phyloP scores from a whole-genome alignment of 2,329 filamentous ascomycete genomes.

The Macrophomina phaseolina region DNA sequence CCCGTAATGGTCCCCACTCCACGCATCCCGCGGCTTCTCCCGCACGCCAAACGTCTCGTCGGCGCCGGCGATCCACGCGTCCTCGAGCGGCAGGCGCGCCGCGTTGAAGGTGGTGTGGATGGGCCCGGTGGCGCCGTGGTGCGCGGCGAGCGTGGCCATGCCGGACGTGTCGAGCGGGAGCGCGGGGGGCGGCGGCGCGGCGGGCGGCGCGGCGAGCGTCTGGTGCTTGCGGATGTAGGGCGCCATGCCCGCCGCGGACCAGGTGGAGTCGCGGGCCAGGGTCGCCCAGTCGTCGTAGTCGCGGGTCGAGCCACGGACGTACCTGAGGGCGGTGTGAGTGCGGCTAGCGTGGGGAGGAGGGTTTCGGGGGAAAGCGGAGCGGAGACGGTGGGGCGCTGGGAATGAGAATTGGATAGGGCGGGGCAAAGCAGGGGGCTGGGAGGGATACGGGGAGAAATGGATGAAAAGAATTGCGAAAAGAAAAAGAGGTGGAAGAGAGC shows the following conservation, averaged over 20 bases:
- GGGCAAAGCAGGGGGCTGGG: background rate
- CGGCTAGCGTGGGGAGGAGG: no score
- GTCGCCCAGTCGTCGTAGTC: constrained; percentile 31
- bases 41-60: constrained; percentile 36
- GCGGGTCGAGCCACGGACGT: constrained; percentile 37
- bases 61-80: constrained; percentile 36
- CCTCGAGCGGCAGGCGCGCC: constrained; percentile 33
- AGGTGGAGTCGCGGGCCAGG: constrained; percentile 37
- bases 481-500: background rate
- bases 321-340: constrained; percentile 31
- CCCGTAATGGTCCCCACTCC: constrained; percentile 44
- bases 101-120: constrained; percentile 44
- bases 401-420: constrained; percentile 29
- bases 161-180: background rate
- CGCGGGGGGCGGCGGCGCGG: constrained; percentile 34
- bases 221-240: constrained; percentile 52
- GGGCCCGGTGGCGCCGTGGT: constrained; percentile 44
- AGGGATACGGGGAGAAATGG: background rate
- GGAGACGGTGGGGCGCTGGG: background rate
- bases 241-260: constrained; percentile 54
- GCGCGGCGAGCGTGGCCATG: constrained; percentile 31
- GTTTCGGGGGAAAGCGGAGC: no score
- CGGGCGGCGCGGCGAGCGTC: constrained; percentile 41
- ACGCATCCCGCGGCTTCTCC: constrained; percentile 43
- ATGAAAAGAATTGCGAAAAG: background rate